Base-by-base conservation (phyloP, 148 eudicot genomes). In the Bassia scoparia region DNA sequence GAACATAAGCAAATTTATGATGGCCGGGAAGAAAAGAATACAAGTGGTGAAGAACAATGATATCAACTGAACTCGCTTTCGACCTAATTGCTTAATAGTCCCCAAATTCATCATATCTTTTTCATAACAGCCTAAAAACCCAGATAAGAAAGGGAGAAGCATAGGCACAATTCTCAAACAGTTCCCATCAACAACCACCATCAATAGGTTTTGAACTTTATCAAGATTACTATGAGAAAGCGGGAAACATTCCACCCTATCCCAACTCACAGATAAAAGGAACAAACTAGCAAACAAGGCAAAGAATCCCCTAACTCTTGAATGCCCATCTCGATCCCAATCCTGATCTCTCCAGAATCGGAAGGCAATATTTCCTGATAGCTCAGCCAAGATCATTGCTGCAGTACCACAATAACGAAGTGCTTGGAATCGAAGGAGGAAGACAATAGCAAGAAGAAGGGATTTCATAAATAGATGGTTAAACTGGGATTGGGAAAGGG, bases 221-320 rank as follows among this genome's bases (percentile, higher is more conserved):
- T 59, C 78, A 48, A 86, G 67, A 67, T 91, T 94, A 54, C 78
- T 76, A 49, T 77, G 83, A 44, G 98, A 94, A 9, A 91, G 85
- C 9, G 98, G 98, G 68, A 95, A 95, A 52, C 98, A 95, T 44
- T 91, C 91, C 38, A 82, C 76, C 46, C 96, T 83, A 81, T 95
- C 98, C 97, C 97, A 95, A 82, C 98, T 89, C 71, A 95, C 59
- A 61, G 96, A 89, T 48, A 95, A 81, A 63, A 89, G 76, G n/a
- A 88, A 76, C 81, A 89, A 68, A 60, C 96, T 96, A 59, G 74
- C 14, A 61, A 85, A 74, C 74, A 95, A 81, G 9, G 79, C 78
- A 38, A 89, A 73, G 70, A 87, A 85, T 74, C 97, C 97, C 82
- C 90, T 81, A 75, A 84, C 80, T 82, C 87, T 84, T 35, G 77